Base-by-base conservation (phyloP, 257 asterid species). In the Solanum lycopersicoides region DNA sequence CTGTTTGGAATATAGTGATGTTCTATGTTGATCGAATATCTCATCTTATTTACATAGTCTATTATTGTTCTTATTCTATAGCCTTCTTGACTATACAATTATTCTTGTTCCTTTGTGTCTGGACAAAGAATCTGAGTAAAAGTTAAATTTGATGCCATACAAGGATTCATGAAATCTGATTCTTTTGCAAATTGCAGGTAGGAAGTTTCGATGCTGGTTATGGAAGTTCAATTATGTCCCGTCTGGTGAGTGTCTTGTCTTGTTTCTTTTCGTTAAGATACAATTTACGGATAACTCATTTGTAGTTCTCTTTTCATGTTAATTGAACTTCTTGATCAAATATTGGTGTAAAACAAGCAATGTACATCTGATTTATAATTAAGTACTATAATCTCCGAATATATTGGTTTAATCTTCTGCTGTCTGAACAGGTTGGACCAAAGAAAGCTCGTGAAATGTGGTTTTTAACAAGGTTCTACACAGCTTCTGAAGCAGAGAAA, bases 141-240 rank as follows among this genome's bases (percentile, higher is more conserved):
- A 45, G 42, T 79, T 79, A 28, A 79, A 45, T 45, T 47, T 45
- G 41, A 79, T 45, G 14, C n/a, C 63, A 77, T 25, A 25, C n/a
- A 41, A 39, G 7, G 83, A 35, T 74, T 86, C n/a, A 75, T 50
- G 85, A 79, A 15, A 79, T 45, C 84, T 44, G 66, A 79, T 79
- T 47, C 84, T 47, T 18, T 79, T 47, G 82, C 44, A 59, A 59
- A 87, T 73, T 92, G 86, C 89, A 96, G 98, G 99, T 97, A 42
- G 99, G 99, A 91, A 97, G 99, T 93, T 97, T 95, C 83, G 99
- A 97, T 90, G 99, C 99, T 88, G 99, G 99, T 86, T 97, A 93
- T 53, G 99, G 99, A 53, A 94, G 98, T 86, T 96, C 99, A 13
- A 92, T 95, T 82, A 96, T 96, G 98, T 88, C 98, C 39, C 98